These are phyloP conservation scores for Diddensiella santjacobensis DNA, from an alignment of 805 yeast species.

Conservation along the genomic window DNA sequence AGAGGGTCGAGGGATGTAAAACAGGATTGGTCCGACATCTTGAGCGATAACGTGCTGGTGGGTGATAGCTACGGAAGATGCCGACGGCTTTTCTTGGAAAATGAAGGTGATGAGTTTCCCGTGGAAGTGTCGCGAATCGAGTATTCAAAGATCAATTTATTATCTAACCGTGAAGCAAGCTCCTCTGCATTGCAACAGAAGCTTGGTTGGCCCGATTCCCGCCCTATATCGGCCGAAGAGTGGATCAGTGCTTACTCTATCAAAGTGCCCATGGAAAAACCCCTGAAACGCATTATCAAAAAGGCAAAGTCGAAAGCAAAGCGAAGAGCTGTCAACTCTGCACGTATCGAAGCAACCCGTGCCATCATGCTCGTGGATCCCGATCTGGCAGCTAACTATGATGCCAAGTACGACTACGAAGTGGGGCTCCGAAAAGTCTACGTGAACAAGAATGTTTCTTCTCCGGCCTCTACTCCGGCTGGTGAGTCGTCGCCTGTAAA, in stretches of 20 bases:
- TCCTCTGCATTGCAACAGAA: background rate
- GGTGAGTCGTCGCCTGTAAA: too few relatives aligned
- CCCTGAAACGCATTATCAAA: background rate
- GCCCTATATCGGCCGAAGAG: background rate
- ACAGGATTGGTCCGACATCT: slow-evolving; percentile 14
- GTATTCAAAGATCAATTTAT: background rate
- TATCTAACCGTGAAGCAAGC: background rate
- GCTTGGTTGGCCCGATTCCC: background rate
- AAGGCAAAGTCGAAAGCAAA: background rate
- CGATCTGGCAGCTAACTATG: background rate
- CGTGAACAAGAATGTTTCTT: too few relatives aligned
- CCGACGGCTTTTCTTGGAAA: slow-evolving; percentile 11
- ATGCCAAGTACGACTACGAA: background rate
- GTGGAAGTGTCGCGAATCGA: background rate
- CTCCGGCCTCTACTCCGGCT: too few relatives aligned
- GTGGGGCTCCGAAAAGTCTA: too few relatives aligned
- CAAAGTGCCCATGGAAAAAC: background rate
- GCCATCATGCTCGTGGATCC: background rate
- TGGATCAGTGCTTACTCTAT: background rate
- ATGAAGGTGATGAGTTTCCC: background rate
- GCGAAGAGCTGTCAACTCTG: background rate
- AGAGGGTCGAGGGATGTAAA: background rate
- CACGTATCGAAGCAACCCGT: background rate
- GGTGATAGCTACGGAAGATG: slow-evolving; percentile 19
- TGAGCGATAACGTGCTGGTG: slow-evolving; percentile 6